Conservation (phyloP, 2,329 filamentous ascomycete genomes). For the Chrysoporthe puriensis region DNA sequence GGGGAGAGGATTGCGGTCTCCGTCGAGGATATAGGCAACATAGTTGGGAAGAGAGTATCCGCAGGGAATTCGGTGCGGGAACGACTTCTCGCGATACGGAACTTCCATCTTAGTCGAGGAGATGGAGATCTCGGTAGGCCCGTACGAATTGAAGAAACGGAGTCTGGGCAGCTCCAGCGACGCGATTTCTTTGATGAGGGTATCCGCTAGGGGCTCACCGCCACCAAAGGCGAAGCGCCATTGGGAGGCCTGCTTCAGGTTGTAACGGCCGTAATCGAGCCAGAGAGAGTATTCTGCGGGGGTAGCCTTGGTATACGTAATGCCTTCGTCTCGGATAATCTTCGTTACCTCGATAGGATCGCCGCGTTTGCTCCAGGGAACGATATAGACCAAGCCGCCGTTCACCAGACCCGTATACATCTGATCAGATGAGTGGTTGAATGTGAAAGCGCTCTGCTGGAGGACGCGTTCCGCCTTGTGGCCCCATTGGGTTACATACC, state of each 20-base stretch:
- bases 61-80: background rate
- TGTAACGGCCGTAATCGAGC: conserved; percentile 27
- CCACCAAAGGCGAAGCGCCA: conserved; percentile 40
- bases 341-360: conserved; percentile 39
- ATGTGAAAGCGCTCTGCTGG: conserved; percentile 41
- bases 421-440: conserved; percentile 40
- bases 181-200: background rate
- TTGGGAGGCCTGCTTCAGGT: conserved; percentile 26
- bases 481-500: conserved; percentile 23
- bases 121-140: conserved; percentile 30
- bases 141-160: conserved; percentile 27
- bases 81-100: background rate
- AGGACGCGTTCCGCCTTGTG: conserved; percentile 34
- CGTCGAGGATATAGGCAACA: conserved; percentile 47
- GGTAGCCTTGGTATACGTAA: conserved; percentile 40
- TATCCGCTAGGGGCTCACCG: conserved; percentile 36
- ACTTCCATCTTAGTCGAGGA: conserved; percentile 9
- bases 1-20: conserved; percentile 36
- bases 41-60: conserved; percentile 34
- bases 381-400: conserved; percentile 40
- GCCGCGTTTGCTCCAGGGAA: conserved; percentile 33
- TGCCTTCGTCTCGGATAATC: conserved; percentile 35
- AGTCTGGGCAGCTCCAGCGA: background rate
- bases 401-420: conserved; percentile 37
- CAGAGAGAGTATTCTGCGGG: conserved; percentile 41